phyloP scores from a whole-genome alignment of 2,329 filamentous ascomycete genomes.

The Pseudogymnoascus verrucosus region DNA sequence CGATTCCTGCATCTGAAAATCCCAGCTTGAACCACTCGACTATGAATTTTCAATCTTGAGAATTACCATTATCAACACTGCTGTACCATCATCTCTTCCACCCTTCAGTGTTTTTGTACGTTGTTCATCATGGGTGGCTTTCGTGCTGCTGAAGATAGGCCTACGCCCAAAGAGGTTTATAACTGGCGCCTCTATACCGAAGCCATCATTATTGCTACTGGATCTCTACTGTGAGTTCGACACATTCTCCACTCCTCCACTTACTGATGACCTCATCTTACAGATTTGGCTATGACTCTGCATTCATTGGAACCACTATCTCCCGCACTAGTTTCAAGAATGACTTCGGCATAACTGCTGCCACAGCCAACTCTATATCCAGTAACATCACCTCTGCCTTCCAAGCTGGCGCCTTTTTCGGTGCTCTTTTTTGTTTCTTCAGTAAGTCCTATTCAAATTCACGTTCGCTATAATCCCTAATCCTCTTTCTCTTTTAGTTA shows the following conservation, averaged over 20 bases:
- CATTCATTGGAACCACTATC: constrained; percentile 52
- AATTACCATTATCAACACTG: background rate
- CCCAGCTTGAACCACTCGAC: background rate
- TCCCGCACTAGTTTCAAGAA: constrained; percentile 39
- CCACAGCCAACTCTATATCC: constrained; percentile 32
- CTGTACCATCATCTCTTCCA: background rate
- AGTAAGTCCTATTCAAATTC: constrained; percentile 18
- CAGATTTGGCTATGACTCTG: constrained; percentile 33
- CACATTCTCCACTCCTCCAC: background rate
- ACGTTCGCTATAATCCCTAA: background rate
- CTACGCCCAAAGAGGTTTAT: constrained; percentile 21
- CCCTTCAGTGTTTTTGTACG: background rate
- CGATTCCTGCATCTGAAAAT: background rate
- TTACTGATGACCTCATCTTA: background rate
- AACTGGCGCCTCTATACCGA: constrained; percentile 20
- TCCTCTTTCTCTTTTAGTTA: constrained; percentile 24
- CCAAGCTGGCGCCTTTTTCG: constrained; percentile 45
- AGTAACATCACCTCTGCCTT: constrained; percentile 32
- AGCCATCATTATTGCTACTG: constrained; percentile 11
- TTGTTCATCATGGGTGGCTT: background rate
- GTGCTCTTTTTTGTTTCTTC: constrained; percentile 41
- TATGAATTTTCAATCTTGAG: background rate
- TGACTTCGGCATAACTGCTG: constrained; percentile 34
- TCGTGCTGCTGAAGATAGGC: constrained; percentile 20
- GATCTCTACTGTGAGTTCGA: background rate